Base-by-base conservation (phyloP, 495 filamentous ascomycete species). In the Aspergillus cavernicola region DNA sequence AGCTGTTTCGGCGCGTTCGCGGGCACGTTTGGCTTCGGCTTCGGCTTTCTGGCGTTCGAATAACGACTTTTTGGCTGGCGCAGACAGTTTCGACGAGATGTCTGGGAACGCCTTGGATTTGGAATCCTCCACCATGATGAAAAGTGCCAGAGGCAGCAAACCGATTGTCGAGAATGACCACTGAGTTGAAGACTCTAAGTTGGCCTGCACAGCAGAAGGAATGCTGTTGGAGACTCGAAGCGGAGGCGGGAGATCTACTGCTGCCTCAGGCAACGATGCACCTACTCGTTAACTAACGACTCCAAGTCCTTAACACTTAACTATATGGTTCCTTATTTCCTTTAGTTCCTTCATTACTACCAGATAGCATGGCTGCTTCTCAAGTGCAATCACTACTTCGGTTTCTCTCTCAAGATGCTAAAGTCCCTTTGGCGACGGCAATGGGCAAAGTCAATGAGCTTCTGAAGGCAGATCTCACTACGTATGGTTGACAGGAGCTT, bases 11-110 rank as follows among this genome's bases (percentile, higher is more conserved):
- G 85, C 89, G 65, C 86, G 86, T 68, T 96, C 92, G 51, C 90
- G 80, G 58, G 82, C 79, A 29, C 89, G 86, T 69, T 97, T 97
- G 13, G 90, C 92, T 75, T 96, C 89, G 28, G 89, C 91, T 65
- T 96, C 92, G 33, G 88, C 89, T 73, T 92, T 93, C 59, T 93
- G 89, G 50, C 86, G 85, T 70, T 97, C 92, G 71, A 95, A 97
- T 28, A 89, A 80, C 11, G 90, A 95, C 65, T 95, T 90, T 70
- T 92, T 95, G 35, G 72, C 57, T 0, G 90, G 86, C 10, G 89
- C 88, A 20, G 88, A 82, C 35, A 96, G 84, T 66, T 97, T 97
- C 36, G 84, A 81, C 29, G 83, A 82, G 41, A 92, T 78, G 63
- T 93, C 85, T n/a, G 90, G 89, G 64, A 95, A 93, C n/a, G 82